Evolutionary conservation across 2,329 filamentous ascomycete species (phyloP).

Genomic region (Coniella vitis): DNA sequence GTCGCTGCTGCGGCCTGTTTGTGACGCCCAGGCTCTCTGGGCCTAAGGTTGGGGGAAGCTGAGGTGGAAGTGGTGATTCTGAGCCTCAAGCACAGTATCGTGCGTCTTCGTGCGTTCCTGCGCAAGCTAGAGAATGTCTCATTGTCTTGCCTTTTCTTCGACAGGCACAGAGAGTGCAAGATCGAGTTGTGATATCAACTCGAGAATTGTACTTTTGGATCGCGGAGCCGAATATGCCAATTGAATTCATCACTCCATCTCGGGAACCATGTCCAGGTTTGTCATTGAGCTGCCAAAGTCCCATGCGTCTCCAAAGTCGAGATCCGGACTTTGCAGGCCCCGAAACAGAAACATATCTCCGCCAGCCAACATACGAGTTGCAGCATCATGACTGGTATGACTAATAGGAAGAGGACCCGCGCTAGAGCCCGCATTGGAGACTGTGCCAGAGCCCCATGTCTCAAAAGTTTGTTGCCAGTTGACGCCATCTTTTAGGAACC

Average conservation of each 20-base stretch:
- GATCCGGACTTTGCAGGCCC: slow-evolving; percentile 17
- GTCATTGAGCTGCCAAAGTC: slow-evolving; percentile 22
- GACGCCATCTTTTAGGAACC: slow-evolving; percentile 51
- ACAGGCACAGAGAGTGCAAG: too few relatives aligned
- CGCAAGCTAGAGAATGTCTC: too few relatives aligned
- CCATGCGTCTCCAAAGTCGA: slow-evolving; percentile 18
- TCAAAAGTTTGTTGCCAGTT: slow-evolving; percentile 54
- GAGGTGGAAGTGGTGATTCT: too few relatives aligned
- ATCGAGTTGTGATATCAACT: too few relatives aligned
- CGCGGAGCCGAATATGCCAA: too few relatives aligned
- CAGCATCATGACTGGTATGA: not conserved
- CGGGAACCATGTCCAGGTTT: slow-evolving; percentile 22
- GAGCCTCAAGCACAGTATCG: too few relatives aligned
- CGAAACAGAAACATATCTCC: slow-evolving; percentile 24
- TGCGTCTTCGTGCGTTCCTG: too few relatives aligned
- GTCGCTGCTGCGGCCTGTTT: too few relatives aligned
- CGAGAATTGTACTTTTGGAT: too few relatives aligned
- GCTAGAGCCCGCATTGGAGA: slow-evolving; percentile 31
- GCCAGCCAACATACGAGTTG: slow-evolving; percentile 8
- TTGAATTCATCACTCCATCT: slow-evolving; percentile 22
- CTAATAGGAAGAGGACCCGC: not conserved
- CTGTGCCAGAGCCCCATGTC: slow-evolving; percentile 37
- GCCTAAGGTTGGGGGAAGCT: too few relatives aligned
- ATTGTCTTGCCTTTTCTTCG: too few relatives aligned
- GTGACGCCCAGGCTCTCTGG: too few relatives aligned